Evolutionary conservation across 805 yeast genomes (phyloP).

Genomic region (Nakazawaea populi): DNA sequence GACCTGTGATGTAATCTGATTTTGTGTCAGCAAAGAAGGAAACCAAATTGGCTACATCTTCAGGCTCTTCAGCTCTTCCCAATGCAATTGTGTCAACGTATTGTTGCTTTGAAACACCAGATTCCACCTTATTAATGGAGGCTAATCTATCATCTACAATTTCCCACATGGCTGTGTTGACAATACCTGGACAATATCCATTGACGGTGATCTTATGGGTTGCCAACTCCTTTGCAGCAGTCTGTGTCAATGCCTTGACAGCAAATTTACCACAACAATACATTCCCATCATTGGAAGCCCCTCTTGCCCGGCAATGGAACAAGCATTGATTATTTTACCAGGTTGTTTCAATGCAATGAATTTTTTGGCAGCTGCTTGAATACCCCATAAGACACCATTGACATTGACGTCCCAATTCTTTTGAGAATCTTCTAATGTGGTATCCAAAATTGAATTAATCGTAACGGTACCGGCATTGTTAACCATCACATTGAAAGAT

Average conservation of each 20-base stretch:
- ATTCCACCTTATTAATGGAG: constrained; percentile 19
- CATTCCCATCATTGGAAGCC: constrained; percentile 24
- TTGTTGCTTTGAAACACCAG: constrained; percentile 21
- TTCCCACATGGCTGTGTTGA: constrained; percentile 33
- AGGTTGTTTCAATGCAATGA: constrained; percentile 19
- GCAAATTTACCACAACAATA: constrained; percentile 33
- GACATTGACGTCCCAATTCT: constrained; percentile 22
- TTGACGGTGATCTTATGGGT: constrained; percentile 30
- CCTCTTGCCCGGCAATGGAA: constrained; percentile 29
- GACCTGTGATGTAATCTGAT: constrained; percentile 31
- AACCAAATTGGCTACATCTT: constrained; percentile 29
- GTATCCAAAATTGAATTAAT: constrained; percentile 22
- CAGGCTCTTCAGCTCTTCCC: constrained; percentile 28
- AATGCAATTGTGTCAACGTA: constrained; percentile 24
- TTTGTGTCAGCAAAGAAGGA: constrained; percentile 32
- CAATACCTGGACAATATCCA: constrained; percentile 33
- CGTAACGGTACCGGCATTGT: constrained; percentile 30
- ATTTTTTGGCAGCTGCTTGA: constrained; percentile 26
- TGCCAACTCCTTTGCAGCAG: constrained; percentile 32
- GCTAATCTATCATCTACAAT: constrained; percentile 21
- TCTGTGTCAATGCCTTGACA: constrained; percentile 29
- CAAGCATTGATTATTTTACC: constrained; percentile 34
- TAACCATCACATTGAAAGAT: constrained; percentile 27
- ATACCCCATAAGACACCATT: constrained; percentile 27
- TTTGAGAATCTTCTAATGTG: constrained; percentile 21